Evolutionary conservation across 352 stramenopile genomes (phyloP).

Genomic region (Globisporangium apiculatum): DNA sequence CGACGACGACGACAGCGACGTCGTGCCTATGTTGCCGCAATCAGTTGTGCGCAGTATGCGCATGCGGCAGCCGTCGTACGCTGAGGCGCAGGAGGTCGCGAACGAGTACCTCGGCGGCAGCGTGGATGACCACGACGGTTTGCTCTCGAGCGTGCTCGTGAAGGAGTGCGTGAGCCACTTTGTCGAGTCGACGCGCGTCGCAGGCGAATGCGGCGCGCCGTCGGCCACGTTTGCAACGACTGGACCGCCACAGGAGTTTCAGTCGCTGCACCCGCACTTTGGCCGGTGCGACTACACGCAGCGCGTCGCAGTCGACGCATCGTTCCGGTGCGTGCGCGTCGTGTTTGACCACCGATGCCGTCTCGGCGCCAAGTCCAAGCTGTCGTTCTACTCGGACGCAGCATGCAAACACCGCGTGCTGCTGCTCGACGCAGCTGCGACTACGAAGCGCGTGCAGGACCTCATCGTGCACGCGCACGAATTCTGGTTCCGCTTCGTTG

Average conservation of each 20-base stretch:
- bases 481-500: conserved; percentile 80
- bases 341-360: conserved; percentile 79
- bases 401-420: conserved; percentile 56
- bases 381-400: conserved; percentile 65
- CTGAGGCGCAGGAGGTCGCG: conserved; percentile 51
- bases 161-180: conserved; percentile 85
- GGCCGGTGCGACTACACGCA: conserved; percentile 74
- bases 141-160: conserved; percentile 70
- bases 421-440: conserved; percentile 39
- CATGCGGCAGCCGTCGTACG: conserved; percentile 45
- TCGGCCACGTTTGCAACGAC: conserved; percentile 5
- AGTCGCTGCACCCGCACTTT: conserved; percentile 85
- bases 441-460: conserved; percentile 43
- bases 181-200: conserved; percentile 70
- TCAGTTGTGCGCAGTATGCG: conserved; percentile 5
- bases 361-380: conserved; percentile 56
- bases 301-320: conserved; percentile 38
- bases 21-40: not conserved
- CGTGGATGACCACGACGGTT: conserved; percentile 48
- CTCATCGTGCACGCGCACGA: conserved; percentile 63
- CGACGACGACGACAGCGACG: not conserved
- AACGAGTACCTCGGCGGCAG: conserved; percentile 40
- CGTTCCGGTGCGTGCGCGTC: conserved; percentile 57
- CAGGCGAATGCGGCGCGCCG: conserved; percentile 30
- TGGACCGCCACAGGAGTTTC: conserved; percentile 39